Conservation (phyloP, 768 basidiomycete genomes). For the Rhodotorula sphaerocarpa region DNA sequence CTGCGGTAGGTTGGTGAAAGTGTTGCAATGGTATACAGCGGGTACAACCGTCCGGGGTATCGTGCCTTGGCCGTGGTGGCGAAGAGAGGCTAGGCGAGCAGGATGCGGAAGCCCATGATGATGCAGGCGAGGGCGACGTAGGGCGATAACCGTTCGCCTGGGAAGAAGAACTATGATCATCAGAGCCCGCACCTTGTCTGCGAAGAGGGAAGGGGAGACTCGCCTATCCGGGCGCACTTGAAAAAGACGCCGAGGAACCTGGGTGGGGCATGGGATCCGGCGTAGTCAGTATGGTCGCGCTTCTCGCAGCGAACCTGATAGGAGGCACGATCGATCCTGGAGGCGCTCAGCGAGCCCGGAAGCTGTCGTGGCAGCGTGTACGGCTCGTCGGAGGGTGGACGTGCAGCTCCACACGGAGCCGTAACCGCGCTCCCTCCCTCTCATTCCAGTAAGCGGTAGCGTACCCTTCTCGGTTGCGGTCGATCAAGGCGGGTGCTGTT, state of each 20-base stretch:
- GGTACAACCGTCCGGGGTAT: too few relatives aligned
- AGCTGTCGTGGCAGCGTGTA: too few relatives aligned
- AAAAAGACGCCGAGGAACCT: conserved; percentile 89
- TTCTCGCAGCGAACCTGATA: not conserved
- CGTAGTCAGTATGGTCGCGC: not conserved
- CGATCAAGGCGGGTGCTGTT: conserved; percentile 78
- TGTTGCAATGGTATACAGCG: not conserved
- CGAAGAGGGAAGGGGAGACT: conserved; percentile 29
- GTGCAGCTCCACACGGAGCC: not conserved
- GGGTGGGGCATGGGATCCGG: not conserved
- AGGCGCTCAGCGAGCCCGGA: too few relatives aligned
- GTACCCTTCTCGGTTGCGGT: conserved; percentile 90
- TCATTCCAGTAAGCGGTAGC: conserved; percentile 37
- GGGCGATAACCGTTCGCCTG: conserved; percentile 90
- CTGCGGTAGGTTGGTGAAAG: too few relatives aligned
- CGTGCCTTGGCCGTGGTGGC: not conserved
- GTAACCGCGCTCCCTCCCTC: too few relatives aligned
- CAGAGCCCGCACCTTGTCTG: too few relatives aligned
- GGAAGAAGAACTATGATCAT: not conserved
- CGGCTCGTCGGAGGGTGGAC: too few relatives aligned
- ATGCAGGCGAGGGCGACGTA: conserved; percentile 90
- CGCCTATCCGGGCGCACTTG: conserved; percentile 93
- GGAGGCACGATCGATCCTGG: too few relatives aligned
- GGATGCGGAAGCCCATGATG: conserved; percentile 75
- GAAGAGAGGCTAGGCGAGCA: conserved; percentile 39